Conservation (phyloP, 306 rosid species). For the Medicago truncatula region DNA sequence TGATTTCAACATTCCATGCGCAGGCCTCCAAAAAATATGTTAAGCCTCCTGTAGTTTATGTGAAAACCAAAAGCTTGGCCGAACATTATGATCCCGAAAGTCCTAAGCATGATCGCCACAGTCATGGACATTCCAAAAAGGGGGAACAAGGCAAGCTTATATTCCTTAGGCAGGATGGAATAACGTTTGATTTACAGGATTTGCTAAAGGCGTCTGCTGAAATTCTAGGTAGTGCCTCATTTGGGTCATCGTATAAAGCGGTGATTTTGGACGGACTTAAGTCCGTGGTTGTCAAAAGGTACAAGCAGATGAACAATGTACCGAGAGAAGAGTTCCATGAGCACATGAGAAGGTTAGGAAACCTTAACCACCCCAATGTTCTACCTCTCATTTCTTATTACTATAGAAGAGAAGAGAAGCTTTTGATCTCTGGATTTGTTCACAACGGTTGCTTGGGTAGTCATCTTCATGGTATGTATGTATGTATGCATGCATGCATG, state of each 20-base stretch:
- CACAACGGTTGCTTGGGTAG: constrained; percentile 79
- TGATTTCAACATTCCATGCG: constrained; percentile 13
- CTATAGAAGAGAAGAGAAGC: constrained; percentile 86
- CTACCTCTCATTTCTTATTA: constrained; percentile 79
- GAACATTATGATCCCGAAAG: constrained; percentile 30
- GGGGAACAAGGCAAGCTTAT: constrained; percentile 63
- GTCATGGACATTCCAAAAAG: constrained; percentile 43
- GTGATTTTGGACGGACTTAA: constrained; percentile 46
- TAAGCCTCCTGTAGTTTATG: constrained; percentile 17
- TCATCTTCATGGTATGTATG: constrained; percentile 74
- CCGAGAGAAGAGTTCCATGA: constrained; percentile 81
- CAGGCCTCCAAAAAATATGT: constrained; percentile 31
- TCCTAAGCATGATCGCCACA: constrained; percentile 13
- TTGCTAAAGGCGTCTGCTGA: constrained; percentile 83
- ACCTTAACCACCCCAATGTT: constrained; percentile 69
- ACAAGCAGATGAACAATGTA: constrained; percentile 81
- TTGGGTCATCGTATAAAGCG: constrained; percentile 93
- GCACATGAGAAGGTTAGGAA: constrained; percentile 83
- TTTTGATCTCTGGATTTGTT: constrained; percentile 69
- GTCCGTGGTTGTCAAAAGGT: constrained; percentile 84
- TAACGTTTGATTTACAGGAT: constrained; percentile 76
- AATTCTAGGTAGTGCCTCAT: constrained; percentile 81
- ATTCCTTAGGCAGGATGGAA: constrained; percentile 59
- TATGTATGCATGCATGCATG: too few species aligned
- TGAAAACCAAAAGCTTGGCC: constrained; percentile 42